These are phyloP conservation scores for Podosphaera xanthii DNA, from an alignment of 2,329 filamentous ascomycete genomes.

Conservation along the genomic window DNA sequence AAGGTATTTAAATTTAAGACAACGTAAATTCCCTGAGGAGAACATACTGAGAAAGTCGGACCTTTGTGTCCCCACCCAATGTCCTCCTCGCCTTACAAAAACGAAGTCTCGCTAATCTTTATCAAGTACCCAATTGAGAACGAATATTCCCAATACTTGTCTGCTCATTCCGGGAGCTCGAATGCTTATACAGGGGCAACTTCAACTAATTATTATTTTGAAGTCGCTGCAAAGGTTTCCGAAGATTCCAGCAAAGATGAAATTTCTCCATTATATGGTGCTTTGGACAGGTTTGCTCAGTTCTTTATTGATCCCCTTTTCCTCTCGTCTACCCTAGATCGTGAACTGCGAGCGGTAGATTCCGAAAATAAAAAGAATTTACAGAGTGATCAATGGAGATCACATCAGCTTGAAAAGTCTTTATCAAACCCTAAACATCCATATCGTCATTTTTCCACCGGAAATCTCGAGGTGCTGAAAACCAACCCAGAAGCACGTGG, in stretches of 20 bases:
- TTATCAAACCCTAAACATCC: slow-evolving; percentile 47
- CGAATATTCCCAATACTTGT: slow-evolving; percentile 82
- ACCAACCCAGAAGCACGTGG: slow-evolving; percentile 44
- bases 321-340: slow-evolving; percentile 43
- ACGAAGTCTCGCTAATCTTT: slow-evolving; percentile 4
- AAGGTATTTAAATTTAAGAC: slow-evolving; percentile 31
- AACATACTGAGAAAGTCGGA: not conserved
- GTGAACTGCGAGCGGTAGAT: slow-evolving; percentile 49
- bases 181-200: slow-evolving; percentile 89
- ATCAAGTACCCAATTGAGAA: slow-evolving; percentile 71
- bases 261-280: slow-evolving; percentile 45
- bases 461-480: slow-evolving; percentile 46
- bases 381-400: slow-evolving; percentile 48
- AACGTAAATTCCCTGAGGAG: not conserved
- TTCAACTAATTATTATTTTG: slow-evolving; percentile 96
- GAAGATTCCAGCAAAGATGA: slow-evolving; percentile 35
- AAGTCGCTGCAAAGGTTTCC: slow-evolving; percentile 66
- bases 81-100: not conserved
- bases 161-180: slow-evolving; percentile 70
- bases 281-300: slow-evolving; percentile 50
- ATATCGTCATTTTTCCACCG: slow-evolving; percentile 52
- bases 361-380: slow-evolving; percentile 66
- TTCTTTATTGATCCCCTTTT: slow-evolving; percentile 55
- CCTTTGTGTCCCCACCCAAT: not conserved
- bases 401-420: slow-evolving; percentile 48